A percentile compares a stretch with the other conserved stretches of the same genome.
These are phyloP conservation scores for Populus deltoides DNA, from an alignment of 345 rosid species.

Conservation along the genomic window DNA sequence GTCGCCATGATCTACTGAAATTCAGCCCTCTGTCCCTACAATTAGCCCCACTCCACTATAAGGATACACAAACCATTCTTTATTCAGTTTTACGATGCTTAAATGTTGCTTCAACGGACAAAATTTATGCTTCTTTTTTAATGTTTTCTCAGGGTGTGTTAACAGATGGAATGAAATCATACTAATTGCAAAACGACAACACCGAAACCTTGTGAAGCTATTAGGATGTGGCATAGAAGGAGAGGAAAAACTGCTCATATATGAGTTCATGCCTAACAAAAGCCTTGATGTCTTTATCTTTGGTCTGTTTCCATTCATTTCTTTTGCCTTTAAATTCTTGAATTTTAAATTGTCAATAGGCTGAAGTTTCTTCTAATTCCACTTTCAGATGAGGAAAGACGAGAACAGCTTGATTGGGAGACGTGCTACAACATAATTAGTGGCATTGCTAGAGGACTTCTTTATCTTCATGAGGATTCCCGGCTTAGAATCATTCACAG, in stretches of 20 bases:
- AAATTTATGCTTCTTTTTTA: not conserved
- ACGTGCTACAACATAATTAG: constrained; percentile 23
- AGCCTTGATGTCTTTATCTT: constrained; percentile 16
- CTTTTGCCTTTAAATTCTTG: not conserved
- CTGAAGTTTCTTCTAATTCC: not conserved
- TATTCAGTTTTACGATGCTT: not conserved
- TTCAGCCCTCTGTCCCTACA: not conserved
- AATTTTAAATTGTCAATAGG: not conserved
- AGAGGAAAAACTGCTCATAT: constrained; percentile 15
- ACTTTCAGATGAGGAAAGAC: constrained; percentile 3
- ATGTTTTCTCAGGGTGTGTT: constrained; percentile 10
- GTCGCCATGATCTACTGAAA: not conserved
- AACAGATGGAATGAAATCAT: constrained; percentile 18
- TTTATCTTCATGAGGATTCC: constrained; percentile 55
- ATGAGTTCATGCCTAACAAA: constrained; percentile 16
- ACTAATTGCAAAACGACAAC: constrained; percentile 17
- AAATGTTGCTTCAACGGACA: not conserved
- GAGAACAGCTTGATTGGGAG: constrained; percentile 6
- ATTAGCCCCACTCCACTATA: not conserved
- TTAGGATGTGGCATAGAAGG: constrained; percentile 13
- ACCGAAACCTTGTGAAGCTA: constrained; percentile 20
- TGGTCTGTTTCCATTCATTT: not conserved
- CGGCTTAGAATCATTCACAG: constrained; percentile 43
- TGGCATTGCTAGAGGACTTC: constrained; percentile 43
- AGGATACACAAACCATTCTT: not conserved